Evolutionary conservation across 805 yeast species (phyloP).

Genomic region (Ogataea dorogensis): DNA sequence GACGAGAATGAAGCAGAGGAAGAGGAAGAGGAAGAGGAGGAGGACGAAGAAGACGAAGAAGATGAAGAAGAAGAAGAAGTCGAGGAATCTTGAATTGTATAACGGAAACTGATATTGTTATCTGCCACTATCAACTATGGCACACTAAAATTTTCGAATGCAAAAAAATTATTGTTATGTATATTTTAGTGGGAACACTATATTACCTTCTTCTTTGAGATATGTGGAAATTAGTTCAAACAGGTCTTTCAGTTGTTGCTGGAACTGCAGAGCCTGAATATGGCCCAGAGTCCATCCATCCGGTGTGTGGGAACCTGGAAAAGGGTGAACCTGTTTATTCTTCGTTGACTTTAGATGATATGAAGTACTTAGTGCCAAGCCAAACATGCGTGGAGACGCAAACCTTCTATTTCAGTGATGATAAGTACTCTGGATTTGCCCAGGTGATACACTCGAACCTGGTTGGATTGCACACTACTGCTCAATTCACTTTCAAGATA

Average conservation of each 20-base stretch:
- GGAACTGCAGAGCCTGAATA: conserved; percentile 98
- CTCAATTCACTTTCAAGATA: conserved; percentile 90
- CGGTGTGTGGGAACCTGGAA: conserved; percentile 59
- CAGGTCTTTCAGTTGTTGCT: conserved; percentile 77
- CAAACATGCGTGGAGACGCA: conserved; percentile 94
- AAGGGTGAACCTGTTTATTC: conserved; percentile 57
- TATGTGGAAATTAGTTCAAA: conserved; percentile 37
- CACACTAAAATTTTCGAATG: conserved; percentile 7
- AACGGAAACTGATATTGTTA: conserved; percentile 3
- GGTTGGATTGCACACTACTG: conserved; percentile 82
- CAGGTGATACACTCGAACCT: conserved; percentile 93
- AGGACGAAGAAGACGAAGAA: conserved; percentile 10
- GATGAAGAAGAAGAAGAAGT: conserved; percentile 2
- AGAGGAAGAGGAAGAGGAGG: conserved; percentile 26
- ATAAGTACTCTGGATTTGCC: conserved; percentile 79
- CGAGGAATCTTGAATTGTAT: conserved; percentile 9
- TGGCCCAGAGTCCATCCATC: conserved; percentile 86
- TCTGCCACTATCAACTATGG: conserved; percentile 4
- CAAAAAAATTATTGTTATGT: conserved; percentile 4
- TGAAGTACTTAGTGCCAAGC: conserved; percentile 69
- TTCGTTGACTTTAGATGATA: conserved; percentile 62
- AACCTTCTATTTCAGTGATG: conserved; percentile 75
- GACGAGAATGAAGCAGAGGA: conserved; percentile 34
- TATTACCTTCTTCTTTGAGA: conserved; percentile 1
- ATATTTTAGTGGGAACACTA: conserved; percentile 7